phyloP scores from a whole-genome alignment of 1,284 basidiomycete species.

The Ustilago crameri region DNA sequence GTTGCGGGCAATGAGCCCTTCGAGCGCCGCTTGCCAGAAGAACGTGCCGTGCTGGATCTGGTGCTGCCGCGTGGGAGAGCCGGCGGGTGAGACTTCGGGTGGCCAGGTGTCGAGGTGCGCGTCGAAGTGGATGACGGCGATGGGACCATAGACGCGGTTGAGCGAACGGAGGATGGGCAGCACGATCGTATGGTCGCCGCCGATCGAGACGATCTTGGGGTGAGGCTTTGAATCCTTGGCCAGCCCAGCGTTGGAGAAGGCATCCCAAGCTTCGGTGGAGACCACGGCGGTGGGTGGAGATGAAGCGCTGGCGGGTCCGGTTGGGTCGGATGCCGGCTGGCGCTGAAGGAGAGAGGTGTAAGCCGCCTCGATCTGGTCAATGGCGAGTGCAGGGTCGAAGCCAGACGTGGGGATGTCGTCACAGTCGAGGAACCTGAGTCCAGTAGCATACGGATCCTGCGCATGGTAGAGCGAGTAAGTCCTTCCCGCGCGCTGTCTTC shows the following conservation, averaged over 20 bases:
- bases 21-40: slow-evolving; percentile 70
- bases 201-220: slow-evolving; percentile 69
- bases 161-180: slow-evolving; percentile 70
- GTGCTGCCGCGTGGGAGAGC: slow-evolving; percentile 43
- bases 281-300: slow-evolving; percentile 15
- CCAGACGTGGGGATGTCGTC: slow-evolving; percentile 50
- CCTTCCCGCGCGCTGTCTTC: slow-evolving; percentile 38
- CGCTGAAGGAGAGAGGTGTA: slow-evolving; percentile 35
- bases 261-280: slow-evolving; percentile 25
- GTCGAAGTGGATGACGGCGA: slow-evolving; percentile 70
- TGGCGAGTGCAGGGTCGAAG: slow-evolving; percentile 43
- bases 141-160: slow-evolving; percentile 68
- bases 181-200: slow-evolving; percentile 70
- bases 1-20: slow-evolving; percentile 70
- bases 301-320: not conserved
- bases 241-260: slow-evolving; percentile 69
- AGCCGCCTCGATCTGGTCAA: slow-evolving; percentile 54
- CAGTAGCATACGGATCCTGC: slow-evolving; percentile 43
- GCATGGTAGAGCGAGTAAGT: slow-evolving; percentile 41
- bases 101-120: slow-evolving; percentile 75
- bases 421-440: slow-evolving; percentile 51
- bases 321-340: slow-evolving; percentile 20
- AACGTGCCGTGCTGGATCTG: slow-evolving; percentile 67
- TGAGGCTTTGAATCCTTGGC: slow-evolving; percentile 50
- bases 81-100: slow-evolving; percentile 68